Percentiles rank a stretch among this genome's conserved stretches.
Evolutionary conservation across 2,329 filamentous ascomycete genomes (phyloP).

Genomic region (Cadophora gregata): DNA sequence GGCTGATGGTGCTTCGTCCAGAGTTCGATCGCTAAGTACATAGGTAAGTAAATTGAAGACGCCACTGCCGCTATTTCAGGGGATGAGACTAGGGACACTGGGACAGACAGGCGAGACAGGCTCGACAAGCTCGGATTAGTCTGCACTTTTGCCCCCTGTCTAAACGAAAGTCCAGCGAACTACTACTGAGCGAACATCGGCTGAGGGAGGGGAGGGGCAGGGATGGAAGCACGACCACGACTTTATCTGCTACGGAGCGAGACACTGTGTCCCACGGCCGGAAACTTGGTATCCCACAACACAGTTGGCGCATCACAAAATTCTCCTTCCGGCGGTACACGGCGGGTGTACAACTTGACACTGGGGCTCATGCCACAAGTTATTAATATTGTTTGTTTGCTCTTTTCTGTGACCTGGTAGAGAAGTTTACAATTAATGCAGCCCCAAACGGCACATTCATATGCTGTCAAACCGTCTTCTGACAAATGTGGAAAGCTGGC

Average conservation of each 20-base stretch:
- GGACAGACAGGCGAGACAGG: too few species aligned
- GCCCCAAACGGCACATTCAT: not conserved
- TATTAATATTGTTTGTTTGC: not conserved
- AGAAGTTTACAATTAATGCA: not conserved
- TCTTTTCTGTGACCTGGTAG: too few species aligned
- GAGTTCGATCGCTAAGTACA: too few species aligned
- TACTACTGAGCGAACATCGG: too few species aligned
- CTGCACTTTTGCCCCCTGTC: not conserved
- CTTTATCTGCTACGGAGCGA: too few species aligned
- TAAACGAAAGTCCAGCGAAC: not conserved
- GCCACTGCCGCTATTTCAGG: not conserved
- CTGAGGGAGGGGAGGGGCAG: too few species aligned
- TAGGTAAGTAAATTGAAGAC: not conserved
- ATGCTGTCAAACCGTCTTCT: not conserved
- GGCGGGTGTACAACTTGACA: not conserved
- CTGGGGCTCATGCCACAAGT: not conserved
- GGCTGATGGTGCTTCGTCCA: not conserved
- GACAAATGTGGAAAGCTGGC: not conserved
- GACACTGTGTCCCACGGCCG: too few species aligned
- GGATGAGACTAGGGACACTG: not conserved
- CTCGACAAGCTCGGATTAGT: not conserved
- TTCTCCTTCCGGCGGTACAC: not conserved
- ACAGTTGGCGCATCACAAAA: not conserved
- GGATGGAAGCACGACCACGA: not conserved
- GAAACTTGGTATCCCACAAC: too few species aligned